Percentiles rank a stretch among this genome's conserved stretches.
Evolutionary conservation across 2,329 filamentous ascomycete genomes (phyloP).

Genomic region (Monascus ruber): DNA sequence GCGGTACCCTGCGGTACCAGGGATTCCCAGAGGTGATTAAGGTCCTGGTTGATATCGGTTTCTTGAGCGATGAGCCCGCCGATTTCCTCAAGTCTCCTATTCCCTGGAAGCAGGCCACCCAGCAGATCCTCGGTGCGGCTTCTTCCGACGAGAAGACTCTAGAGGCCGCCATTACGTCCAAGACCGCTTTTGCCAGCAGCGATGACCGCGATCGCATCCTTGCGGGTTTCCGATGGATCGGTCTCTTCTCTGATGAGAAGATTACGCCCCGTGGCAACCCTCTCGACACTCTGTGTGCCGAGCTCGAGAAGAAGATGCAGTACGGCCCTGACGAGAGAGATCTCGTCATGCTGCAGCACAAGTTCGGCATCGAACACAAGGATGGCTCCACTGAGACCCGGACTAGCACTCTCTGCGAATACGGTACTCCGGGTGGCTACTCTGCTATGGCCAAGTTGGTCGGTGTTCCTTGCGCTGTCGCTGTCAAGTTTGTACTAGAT

Average conservation of each 20-base stretch:
- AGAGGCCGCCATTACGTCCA: conserved; percentile 59
- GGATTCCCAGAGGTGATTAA: conserved; percentile 89
- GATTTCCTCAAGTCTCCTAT: conserved; percentile 56
- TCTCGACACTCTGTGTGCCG: conserved; percentile 82
- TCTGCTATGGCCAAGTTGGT: conserved; percentile 76
- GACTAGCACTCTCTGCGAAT: conserved; percentile 71
- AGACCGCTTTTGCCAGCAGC: conserved; percentile 58
- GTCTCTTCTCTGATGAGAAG: conserved; percentile 54
- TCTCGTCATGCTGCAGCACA: conserved; percentile 54
- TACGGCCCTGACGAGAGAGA: conserved; percentile 75
- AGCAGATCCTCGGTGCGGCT: conserved; percentile 60
- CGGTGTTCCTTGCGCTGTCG: conserved; percentile 62
- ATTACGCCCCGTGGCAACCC: conserved; percentile 67
- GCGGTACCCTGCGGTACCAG: conserved; percentile 73
- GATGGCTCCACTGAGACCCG: conserved; percentile 66
- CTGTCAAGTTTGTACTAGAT: conserved; percentile 66
- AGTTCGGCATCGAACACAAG: conserved; percentile 71
- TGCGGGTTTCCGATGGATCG: conserved; percentile 59
- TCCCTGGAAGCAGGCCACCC: conserved; percentile 75
- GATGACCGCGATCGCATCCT: conserved; percentile 62
- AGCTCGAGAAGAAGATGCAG: conserved; percentile 83
- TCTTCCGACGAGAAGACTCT: conserved; percentile 60
- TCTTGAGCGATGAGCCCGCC: conserved; percentile 61
- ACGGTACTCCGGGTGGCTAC: conserved; percentile 69
- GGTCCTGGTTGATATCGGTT: conserved; percentile 77